Conservation (phyloP, 73 alveolate species). For the Paraurostyla sp. region DNA sequence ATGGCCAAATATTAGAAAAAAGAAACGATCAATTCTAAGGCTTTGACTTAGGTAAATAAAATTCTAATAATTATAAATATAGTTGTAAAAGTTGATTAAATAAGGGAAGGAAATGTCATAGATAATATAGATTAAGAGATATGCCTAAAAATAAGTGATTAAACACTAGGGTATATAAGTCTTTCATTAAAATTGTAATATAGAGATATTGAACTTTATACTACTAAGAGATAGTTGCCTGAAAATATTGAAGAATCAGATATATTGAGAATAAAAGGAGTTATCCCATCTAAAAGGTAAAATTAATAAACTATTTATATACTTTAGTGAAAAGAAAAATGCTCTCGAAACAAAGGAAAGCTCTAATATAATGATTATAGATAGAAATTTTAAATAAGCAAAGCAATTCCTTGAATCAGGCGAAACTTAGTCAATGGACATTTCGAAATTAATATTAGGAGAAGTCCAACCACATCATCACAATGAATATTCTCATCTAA, state of each 20-base stretch:
- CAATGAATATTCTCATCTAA: constrained; percentile 37
- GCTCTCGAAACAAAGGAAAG: constrained; percentile 34
- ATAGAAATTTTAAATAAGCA: not conserved
- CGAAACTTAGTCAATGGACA: not conserved
- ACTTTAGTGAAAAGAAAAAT: constrained; percentile 55
- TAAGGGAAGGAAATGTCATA: not conserved
- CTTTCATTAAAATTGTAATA: not conserved
- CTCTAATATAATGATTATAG: constrained; percentile 29
- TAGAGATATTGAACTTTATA: constrained; percentile 17
- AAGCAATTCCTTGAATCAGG: not conserved
- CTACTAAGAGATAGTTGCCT: not conserved
- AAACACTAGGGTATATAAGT: not conserved
- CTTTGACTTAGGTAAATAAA: constrained; percentile 10
- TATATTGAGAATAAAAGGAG: not conserved
- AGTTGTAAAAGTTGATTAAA: constrained; percentile 1
- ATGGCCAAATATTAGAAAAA: not conserved
- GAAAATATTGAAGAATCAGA: constrained; percentile 1
- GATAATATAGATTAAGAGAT: not conserved
- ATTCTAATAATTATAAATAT: too few species aligned
- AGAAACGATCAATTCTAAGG: not conserved
- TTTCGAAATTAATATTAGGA: not conserved
- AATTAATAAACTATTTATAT: not conserved
- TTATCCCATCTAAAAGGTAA: constrained; percentile 11
- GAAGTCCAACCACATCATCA: constrained; percentile 51
- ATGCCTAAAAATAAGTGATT: constrained; percentile 3